phyloP scores from a whole-genome alignment of 2,329 filamentous ascomycete species.

The Pseudopyricularia cyperi region DNA sequence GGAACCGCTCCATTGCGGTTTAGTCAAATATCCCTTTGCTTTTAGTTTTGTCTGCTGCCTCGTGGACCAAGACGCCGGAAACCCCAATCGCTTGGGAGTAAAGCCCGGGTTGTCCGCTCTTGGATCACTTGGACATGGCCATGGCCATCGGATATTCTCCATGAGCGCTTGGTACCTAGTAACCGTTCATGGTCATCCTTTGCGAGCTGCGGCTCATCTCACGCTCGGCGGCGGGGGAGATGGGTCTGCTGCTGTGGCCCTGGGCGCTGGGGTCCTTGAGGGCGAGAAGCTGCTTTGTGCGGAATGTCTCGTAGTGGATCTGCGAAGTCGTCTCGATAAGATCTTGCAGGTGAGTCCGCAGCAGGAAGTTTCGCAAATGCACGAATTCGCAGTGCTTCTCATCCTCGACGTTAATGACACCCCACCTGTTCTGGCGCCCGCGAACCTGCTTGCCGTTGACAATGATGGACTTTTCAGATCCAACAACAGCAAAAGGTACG shows the following conservation, averaged over 20 bases:
- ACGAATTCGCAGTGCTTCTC: constrained; percentile 99
- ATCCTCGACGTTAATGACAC: constrained; percentile 98
- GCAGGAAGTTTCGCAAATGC: constrained; percentile 95
- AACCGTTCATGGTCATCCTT: constrained; percentile 97
- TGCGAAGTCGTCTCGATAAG: constrained; percentile 98
- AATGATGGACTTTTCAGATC: constrained; percentile 95
- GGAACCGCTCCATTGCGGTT: background rate
- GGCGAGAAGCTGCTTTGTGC: constrained; percentile 93
- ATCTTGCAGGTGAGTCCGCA: constrained; percentile 95
- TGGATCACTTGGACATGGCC: background rate
- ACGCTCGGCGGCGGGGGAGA: constrained; percentile 86
- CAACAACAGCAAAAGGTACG: constrained; percentile 94
- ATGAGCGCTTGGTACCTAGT: constrained; percentile 40
- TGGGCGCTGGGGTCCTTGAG: constrained; percentile 96
- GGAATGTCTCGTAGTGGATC: constrained; percentile 99
- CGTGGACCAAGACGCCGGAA: background rate
- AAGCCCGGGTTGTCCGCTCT: background rate
- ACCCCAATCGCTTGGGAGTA: background rate
- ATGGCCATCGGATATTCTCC: constrained; percentile 1
- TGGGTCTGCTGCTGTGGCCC: constrained; percentile 72
- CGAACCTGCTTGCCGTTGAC: constrained; percentile 96
- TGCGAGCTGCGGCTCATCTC: constrained; percentile 96
- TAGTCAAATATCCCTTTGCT: background rate
- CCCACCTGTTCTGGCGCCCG: constrained; percentile 97
- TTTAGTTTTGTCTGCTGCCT: background rate